Conservation (phyloP, 441 rosid genomes). For the Eutrema salsugineum region DNA sequence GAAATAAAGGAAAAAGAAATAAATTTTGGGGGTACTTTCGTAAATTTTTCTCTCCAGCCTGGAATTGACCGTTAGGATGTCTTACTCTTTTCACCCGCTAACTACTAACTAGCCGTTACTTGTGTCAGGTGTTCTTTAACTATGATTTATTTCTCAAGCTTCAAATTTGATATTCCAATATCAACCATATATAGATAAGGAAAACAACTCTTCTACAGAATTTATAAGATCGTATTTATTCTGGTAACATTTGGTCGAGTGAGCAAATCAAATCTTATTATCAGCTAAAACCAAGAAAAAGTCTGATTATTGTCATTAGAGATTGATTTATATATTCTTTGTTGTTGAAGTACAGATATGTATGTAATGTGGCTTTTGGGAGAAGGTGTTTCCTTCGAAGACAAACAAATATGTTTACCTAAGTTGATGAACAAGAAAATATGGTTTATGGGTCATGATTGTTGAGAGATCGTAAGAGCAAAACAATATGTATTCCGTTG, state of each 20-base stretch:
- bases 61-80: slow-evolving; percentile 31
- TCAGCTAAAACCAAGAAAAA: neutral
- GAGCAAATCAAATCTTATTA: neutral
- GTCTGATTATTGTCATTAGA: too few relatives aligned
- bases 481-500: neutral
- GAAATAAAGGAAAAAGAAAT: neutral
- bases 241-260: neutral
- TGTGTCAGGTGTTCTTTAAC: slow-evolving; percentile 27
- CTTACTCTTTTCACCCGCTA: slow-evolving; percentile 25
- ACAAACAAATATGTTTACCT: neutral
- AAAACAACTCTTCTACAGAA: neutral
- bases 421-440: neutral
- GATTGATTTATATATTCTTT: too few relatives aligned
- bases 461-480: neutral
- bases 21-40: neutral
- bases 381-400: too few relatives aligned
- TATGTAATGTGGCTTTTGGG: too few relatives aligned
- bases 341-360: too few relatives aligned
- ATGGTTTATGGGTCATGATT: neutral
- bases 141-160: slow-evolving; percentile 1
- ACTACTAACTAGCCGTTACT: slow-evolving; percentile 29
- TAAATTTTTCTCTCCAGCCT: slow-evolving; percentile 11
- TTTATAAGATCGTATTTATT: neutral
- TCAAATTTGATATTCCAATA: neutral
- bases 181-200: neutral